Evolutionary conservation across 169 alveolate species (phyloP).

Genomic region (Plasmodium yoelii): DNA sequence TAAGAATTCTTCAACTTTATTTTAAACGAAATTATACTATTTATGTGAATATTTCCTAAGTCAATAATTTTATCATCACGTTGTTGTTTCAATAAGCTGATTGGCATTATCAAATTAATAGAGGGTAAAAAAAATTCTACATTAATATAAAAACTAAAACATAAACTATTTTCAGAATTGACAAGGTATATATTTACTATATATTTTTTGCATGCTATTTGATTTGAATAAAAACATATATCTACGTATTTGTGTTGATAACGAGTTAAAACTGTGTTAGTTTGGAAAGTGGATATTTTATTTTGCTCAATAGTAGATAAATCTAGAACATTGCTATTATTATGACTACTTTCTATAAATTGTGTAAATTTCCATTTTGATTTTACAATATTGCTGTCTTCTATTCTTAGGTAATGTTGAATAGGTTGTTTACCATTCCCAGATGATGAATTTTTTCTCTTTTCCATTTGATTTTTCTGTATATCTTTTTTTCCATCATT

Average conservation of each 20-base stretch:
- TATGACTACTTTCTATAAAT: neutral
- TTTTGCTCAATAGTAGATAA: neutral
- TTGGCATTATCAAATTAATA: constrained; percentile 32
- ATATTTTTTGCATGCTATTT: constrained; percentile 67
- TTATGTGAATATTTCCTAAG: constrained; percentile 57
- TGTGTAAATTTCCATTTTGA: constrained; percentile 27
- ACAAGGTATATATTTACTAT: constrained; percentile 35
- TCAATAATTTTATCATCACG: constrained; percentile 28
- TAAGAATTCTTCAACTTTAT: constrained; percentile 48
- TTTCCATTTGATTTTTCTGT: constrained; percentile 15
- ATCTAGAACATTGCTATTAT: neutral
- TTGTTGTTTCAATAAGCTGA: constrained; percentile 12
- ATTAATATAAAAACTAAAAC: constrained; percentile 66
- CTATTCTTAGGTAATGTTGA: constrained; percentile 18
- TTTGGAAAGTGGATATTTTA: neutral
- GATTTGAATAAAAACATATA: constrained; percentile 57
- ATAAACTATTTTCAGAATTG: constrained; percentile 12
- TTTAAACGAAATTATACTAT: constrained; percentile 57
- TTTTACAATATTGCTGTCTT: constrained; percentile 48
- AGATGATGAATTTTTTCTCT: neutral
- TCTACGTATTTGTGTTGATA: constrained; percentile 70
- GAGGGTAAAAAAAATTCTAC: constrained; percentile 71
- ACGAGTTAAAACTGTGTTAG: constrained; percentile 24
- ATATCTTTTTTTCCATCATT: constrained; percentile 13
- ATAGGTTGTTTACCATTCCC: constrained; percentile 1